Evolutionary conservation across 495 filamentous ascomycete species (phyloP).

Genomic region (Lophiotrema nucula): DNA sequence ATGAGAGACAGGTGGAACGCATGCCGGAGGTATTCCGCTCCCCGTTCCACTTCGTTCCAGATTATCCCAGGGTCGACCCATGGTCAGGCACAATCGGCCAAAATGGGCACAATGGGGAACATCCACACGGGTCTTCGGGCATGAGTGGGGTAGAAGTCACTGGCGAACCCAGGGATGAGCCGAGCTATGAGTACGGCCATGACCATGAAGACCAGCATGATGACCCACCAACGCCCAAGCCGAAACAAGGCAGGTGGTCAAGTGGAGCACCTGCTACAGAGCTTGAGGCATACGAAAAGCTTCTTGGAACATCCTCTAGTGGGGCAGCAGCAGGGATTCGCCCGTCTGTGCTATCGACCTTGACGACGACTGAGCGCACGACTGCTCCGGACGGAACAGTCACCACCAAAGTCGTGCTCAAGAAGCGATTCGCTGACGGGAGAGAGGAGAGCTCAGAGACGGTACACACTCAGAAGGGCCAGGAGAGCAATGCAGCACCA

Average conservation of each 20-base stretch:
- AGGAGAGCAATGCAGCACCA: conserved; percentile 3
- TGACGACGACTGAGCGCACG: conserved; percentile 55
- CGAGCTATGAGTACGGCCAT: conserved; percentile 27
- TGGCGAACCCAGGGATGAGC: conserved; percentile 16
- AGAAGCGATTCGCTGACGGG: conserved; percentile 63
- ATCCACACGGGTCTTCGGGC: not conserved
- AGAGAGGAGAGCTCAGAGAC: conserved; percentile 57
- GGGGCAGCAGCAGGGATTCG: not conserved
- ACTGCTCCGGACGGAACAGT: conserved; percentile 60
- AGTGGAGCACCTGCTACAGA: conserved; percentile 23
- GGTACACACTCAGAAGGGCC: conserved; percentile 36
- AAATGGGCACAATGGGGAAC: too few species aligned
- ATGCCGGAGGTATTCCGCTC: not conserved
- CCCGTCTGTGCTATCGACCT: conserved; percentile 53
- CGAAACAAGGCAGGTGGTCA: not conserved
- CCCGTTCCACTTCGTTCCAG: not conserved
- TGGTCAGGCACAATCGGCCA: conserved; percentile 3
- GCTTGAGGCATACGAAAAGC: conserved; percentile 31
- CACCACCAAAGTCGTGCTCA: conserved; percentile 58
- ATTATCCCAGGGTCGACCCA: conserved; percentile 9
- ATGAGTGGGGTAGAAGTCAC: not conserved
- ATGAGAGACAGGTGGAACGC: not conserved
- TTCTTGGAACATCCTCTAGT: conserved; percentile 12
- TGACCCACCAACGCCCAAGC: conserved; percentile 22
- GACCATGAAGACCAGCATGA: conserved; percentile 35